Percentiles rank a stretch among this genome's conserved stretches.
These are phyloP conservation scores for Ophiostoma fasciatum DNA, from an alignment of 2,329 filamentous ascomycete genomes.

Conservation along the genomic window DNA sequence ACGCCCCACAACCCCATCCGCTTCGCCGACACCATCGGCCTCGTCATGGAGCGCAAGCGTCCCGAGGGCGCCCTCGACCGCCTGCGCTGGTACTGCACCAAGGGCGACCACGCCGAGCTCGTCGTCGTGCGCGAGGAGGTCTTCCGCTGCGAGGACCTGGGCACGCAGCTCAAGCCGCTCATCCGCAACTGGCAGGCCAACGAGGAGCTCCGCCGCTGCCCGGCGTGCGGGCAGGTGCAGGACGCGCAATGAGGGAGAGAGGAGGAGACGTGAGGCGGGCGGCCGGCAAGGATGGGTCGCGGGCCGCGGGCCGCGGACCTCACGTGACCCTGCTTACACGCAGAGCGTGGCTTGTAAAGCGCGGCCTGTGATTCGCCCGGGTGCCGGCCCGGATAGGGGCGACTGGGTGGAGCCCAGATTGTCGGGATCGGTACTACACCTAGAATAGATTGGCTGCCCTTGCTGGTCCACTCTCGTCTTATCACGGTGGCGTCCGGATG, in stretches of 20 bases:
- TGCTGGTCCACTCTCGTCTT: too few species aligned
- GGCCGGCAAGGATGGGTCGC: too few species aligned
- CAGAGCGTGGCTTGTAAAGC: too few species aligned
- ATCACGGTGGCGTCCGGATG: too few species aligned
- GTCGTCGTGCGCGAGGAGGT: constrained; percentile 65
- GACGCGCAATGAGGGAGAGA: background rate
- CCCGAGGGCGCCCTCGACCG: constrained; percentile 55
- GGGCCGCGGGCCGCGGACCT: too few species aligned
- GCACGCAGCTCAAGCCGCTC: constrained; percentile 81
- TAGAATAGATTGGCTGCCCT: too few species aligned
- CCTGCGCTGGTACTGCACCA: constrained; percentile 50
- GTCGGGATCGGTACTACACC: too few species aligned
- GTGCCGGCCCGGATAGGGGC: too few species aligned
- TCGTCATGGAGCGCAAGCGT: constrained; percentile 77
- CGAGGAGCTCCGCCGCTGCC: constrained; percentile 55
- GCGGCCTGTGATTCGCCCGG: too few species aligned
- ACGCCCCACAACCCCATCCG: constrained; percentile 56
- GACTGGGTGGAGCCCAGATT: too few species aligned
- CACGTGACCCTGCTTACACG: too few species aligned
- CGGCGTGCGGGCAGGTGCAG: constrained; percentile 51
- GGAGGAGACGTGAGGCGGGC: too few species aligned
- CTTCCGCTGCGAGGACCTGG: constrained; percentile 78
- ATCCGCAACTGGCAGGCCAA: constrained; percentile 63
- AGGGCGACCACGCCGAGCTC: constrained; percentile 31
- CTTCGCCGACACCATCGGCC: constrained; percentile 78